Percentiles rank a stretch among this genome's conserved stretches.
Evolutionary conservation across 2,329 filamentous ascomycete species (phyloP).

Genomic region (Colletotrichum eremochloae): DNA sequence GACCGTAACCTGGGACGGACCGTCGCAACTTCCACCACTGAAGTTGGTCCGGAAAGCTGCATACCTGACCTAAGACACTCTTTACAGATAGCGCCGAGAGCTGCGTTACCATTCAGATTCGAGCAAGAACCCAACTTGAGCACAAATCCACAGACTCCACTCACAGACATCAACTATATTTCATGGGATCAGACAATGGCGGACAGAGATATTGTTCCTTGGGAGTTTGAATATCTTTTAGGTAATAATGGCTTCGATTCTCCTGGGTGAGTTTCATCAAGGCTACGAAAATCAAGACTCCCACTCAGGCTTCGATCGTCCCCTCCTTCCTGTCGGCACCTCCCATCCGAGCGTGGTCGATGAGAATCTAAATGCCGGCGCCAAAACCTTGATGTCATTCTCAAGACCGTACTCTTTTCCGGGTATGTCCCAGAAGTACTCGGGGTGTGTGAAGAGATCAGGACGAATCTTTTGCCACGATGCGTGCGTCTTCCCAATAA

Average conservation of each 20-base stretch:
- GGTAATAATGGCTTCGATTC: not conserved
- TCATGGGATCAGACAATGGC: not conserved
- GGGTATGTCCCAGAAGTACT: slow-evolving; percentile 38
- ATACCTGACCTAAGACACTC: no score
- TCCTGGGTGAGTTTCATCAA: not conserved
- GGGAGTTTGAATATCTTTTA: not conserved
- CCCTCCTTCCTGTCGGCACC: slow-evolving; percentile 29
- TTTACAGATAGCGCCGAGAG: no score
- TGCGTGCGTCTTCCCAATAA: slow-evolving; percentile 30
- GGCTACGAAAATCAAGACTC: not conserved
- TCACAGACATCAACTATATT: not conserved
- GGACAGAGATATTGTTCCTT: not conserved
- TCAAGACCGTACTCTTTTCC: slow-evolving; percentile 38
- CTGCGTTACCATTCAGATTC: no score
- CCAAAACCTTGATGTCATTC: slow-evolving; percentile 32
- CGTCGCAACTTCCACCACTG: no score
- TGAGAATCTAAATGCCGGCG: slow-evolving; percentile 34
- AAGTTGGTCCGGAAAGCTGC: no score
- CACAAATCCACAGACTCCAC: not conserved
- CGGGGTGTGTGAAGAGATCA: slow-evolving; percentile 31
- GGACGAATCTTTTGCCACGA: slow-evolving; percentile 32
- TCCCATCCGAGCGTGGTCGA: slow-evolving; percentile 27
- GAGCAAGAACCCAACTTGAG: not conserved
- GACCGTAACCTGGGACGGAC: not conserved
- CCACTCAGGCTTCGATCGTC: slow-evolving; percentile 39